A percentile compares a stretch with the other conserved stretches of the same genome.
These are phyloP conservation scores for Russula compacta DNA, from an alignment of 768 basidiomycete genomes.

Conservation along the genomic window DNA sequence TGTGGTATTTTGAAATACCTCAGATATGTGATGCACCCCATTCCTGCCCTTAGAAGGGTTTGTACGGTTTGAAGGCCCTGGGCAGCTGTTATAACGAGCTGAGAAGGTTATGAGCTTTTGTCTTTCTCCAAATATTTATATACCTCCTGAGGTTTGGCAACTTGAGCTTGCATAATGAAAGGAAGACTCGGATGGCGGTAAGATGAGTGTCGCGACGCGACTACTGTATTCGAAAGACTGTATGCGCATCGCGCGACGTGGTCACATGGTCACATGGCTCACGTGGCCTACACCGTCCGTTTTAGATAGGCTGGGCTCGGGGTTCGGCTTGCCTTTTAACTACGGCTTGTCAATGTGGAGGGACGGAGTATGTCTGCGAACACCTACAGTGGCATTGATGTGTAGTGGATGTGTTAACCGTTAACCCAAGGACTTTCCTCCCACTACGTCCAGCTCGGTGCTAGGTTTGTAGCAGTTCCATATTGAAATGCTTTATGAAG, in stretches of 20 bases:
- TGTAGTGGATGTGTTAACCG: neutral
- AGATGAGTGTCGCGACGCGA: neutral
- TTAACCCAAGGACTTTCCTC: neutral
- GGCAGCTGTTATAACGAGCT: constrained; percentile 30
- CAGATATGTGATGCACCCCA: constrained; percentile 71
- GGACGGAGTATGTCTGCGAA: neutral
- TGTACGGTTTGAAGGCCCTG: constrained; percentile 66
- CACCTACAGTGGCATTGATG: neutral
- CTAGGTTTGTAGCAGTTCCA: neutral
- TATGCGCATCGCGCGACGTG: constrained; percentile 11
- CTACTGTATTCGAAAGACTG: neutral
- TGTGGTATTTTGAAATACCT: constrained; percentile 34
- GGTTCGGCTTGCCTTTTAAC: neutral
- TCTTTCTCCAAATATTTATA: neutral
- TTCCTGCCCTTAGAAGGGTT: constrained; percentile 60
- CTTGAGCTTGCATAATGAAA: constrained; percentile 35
- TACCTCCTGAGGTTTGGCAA: constrained; percentile 25
- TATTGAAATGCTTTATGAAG: neutral
- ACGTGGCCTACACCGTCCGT: neutral
- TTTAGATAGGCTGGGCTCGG: neutral
- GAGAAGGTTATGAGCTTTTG: neutral
- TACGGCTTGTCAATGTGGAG: neutral
- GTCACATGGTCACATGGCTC: neutral
- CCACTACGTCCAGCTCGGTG: neutral
- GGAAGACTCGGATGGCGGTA: neutral